Percentiles rank a stretch among this genome's conserved stretches.
These are phyloP conservation scores for Auricularia auricula-judae DNA, from an alignment of 768 basidiomycete species.

Conservation along the genomic window DNA sequence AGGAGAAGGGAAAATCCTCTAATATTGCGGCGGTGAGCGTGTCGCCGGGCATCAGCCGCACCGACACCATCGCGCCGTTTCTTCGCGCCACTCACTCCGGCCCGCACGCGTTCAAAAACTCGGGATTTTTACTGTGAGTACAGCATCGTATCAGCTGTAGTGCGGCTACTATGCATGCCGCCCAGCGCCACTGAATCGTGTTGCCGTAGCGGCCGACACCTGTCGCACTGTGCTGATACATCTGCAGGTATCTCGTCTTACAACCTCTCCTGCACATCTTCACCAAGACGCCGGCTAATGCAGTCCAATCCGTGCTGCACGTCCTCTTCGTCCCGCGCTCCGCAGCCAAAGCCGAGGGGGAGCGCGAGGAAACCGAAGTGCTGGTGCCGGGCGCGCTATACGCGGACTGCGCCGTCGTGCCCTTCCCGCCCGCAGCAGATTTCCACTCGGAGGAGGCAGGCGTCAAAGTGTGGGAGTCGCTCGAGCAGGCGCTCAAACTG, in stretches of 20 bases:
- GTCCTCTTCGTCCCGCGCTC: constrained; percentile 57
- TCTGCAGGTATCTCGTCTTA: constrained; percentile 38
- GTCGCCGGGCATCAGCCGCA: constrained; percentile 65
- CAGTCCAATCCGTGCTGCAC: constrained; percentile 72
- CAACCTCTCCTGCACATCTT: constrained; percentile 59
- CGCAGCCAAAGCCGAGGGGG: constrained; percentile 1
- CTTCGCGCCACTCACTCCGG: constrained; percentile 13
- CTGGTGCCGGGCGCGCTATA: constrained; percentile 72
- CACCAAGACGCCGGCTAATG: constrained; percentile 52
- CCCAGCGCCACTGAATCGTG: too few relatives aligned
- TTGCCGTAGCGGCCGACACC: too few relatives aligned
- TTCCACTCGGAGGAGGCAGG: constrained; percentile 2
- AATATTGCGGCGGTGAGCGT: constrained; percentile 69
- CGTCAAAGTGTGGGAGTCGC: constrained; percentile 5
- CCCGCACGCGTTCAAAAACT: constrained; percentile 24
- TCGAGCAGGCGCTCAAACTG: constrained; percentile 6
- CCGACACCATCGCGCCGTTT: constrained; percentile 50
- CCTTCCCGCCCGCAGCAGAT: neutral
- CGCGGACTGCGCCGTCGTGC: constrained; percentile 59
- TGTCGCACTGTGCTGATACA: too few relatives aligned
- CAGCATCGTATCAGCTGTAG: constrained; percentile 20
- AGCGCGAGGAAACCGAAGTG: constrained; percentile 38
- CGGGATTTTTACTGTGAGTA: constrained; percentile 33
- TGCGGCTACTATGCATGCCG: too few relatives aligned
- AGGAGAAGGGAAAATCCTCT: constrained; percentile 38